Evolutionary conservation across 1,284 basidiomycete species (phyloP).

Genomic region (Tylopilus sp.): DNA sequence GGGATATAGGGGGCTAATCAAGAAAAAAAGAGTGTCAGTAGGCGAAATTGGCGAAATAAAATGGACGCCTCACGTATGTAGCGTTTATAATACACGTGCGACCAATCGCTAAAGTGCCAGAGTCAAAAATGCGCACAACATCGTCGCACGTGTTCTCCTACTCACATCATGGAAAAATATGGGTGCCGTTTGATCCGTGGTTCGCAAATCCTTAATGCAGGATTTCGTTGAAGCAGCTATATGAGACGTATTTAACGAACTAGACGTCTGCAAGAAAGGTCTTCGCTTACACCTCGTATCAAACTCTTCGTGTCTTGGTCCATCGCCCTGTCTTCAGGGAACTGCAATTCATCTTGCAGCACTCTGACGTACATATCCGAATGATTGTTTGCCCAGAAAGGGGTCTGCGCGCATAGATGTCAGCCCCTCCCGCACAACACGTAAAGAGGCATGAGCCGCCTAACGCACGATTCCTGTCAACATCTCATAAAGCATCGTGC

Average conservation of each 20-base stretch:
- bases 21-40: constrained; percentile 15
- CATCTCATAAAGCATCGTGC: constrained; percentile 97
- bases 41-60: constrained; percentile 6
- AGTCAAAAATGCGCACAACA: constrained; percentile 8
- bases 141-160: too few relatives aligned
- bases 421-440: constrained; percentile 14
- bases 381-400: constrained; percentile 92
- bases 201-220: constrained; percentile 85
- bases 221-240: constrained; percentile 88
- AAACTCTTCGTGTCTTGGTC: constrained; percentile 94
- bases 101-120: constrained; percentile 68
- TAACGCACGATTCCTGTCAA: constrained; percentile 78
- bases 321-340: constrained; percentile 86
- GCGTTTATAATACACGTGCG: constrained; percentile 90
- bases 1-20: constrained; percentile 90
- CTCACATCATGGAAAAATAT: constrained; percentile 94
- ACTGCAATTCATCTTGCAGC: constrained; percentile 82
- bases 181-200: constrained; percentile 91
- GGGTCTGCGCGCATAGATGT: constrained; percentile 56
- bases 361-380: constrained; percentile 93
- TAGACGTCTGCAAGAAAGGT: constrained; percentile 1
- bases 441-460: constrained; percentile 7
- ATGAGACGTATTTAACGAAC: constrained; percentile 18
- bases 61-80: constrained; percentile 70
- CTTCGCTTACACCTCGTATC: constrained; percentile 77